Percentiles rank a stretch among this genome's conserved stretches.
These are phyloP conservation scores for Glycine soja DNA, from an alignment of 306 rosid species.

Conservation along the genomic window DNA sequence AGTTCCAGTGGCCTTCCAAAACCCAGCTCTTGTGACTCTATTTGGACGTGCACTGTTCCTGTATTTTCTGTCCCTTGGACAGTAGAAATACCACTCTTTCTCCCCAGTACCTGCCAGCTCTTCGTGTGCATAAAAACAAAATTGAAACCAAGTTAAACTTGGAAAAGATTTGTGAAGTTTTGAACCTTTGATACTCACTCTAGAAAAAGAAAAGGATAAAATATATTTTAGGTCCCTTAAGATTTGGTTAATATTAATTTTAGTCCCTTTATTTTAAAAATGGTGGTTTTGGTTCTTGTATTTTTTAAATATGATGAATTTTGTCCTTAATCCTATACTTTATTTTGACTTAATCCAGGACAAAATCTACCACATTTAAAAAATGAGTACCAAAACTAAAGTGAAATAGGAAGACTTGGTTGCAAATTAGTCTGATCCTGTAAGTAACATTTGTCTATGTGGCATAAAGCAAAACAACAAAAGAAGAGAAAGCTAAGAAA, in stretches of 20 bases:
- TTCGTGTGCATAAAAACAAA: conserved; percentile 41
- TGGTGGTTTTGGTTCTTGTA: no score
- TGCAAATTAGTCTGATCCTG: neutral
- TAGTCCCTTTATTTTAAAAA: no score
- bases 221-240: no score
- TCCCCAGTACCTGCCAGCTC: conserved; percentile 73
- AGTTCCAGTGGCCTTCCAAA: conserved; percentile 93
- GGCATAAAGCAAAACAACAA: neutral
- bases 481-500: conserved; percentile 15
- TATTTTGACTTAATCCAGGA: no score
- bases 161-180: no score
- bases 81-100: conserved; percentile 87
- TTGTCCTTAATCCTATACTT: no score
- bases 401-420: neutral
- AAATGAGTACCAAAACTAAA: neutral
- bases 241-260: no score
- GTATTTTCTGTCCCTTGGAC: conserved; percentile 82
- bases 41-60: conserved; percentile 80
- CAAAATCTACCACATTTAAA: no score
- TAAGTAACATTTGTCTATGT: neutral
- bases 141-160: no score
- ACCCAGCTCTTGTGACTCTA: conserved; percentile 79
- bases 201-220: no score
- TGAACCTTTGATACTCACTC: no score
- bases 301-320: no score